Evolutionary conservation across 179 eudicot species (phyloP), one percentile per base, ranked within the genome.

Genomic region (Camellia oleifera): DNA sequence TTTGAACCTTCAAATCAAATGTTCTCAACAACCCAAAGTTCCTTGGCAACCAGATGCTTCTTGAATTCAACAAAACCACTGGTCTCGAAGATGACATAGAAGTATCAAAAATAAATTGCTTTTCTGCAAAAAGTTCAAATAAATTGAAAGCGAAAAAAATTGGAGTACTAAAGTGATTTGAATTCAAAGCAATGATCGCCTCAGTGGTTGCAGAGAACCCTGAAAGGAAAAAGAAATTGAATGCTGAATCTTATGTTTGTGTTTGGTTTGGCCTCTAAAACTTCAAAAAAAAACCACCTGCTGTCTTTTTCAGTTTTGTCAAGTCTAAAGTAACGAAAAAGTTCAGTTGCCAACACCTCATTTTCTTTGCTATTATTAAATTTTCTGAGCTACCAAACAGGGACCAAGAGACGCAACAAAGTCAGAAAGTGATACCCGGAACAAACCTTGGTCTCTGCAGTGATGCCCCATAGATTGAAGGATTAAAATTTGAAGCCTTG

Each of bases 381-480:
- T n/a, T 13, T 76, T 62, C 62, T 8, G 13, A 42, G 77, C 52
- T 52, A 80, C 48, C 52, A 42, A 7, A 26, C 18, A 52, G 5
- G 62, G 63, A 20, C 8, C 61, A 75, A 44, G 52, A 78, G 17
- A 64, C 4, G 12, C 63, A 32, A 56, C 9, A 61, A 42, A 74
- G 50, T 26, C 67, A 70, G 56, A 0, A 84, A 83, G 75, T 17
- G 81, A 48, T 91, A 97, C 99, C 97, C 91, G 99, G 97, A 61
- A 97, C 98, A 80, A 94, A 93, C 91, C 98, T 91, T 53, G 99
- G 97, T 77, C 99, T 81, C 85, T 96, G 99, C 85, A 96, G 84
- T 0, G 99, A 92, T 63, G 94, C 97, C 64, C 98, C 99, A 76
- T 90, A 96, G 54, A 94, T 83, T 74, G 60, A 85, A 45, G 97